Base-by-base conservation (phyloP, 768 basidiomycete genomes). In the Boletus edulis region DNA sequence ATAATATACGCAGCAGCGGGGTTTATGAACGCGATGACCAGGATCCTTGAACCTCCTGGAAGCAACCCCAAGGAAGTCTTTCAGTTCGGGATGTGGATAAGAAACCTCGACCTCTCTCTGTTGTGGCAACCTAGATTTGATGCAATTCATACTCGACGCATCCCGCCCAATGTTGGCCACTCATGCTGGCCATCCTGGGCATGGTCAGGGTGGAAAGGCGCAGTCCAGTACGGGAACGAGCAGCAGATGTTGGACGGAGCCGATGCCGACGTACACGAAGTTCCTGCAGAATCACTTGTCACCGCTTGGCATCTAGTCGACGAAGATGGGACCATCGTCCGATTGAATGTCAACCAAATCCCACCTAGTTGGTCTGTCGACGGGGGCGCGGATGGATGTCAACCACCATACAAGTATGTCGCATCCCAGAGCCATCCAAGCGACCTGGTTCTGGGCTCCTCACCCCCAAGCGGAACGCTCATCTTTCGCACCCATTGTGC, bases 141-240 rank as follows among this genome's bases (percentile, higher is more conserved):
- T 32, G 17, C 51, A 7, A 14, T 41, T 4, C 54, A 56, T 40
- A 32, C 47, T 4, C 54, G 61, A 7, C 66, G 65, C 3, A 42
- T 40, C 24, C n/a, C 8, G 3, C 31, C 38, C 14, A 14, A 46
- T 35, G 12, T 22, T 2, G 32, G 24, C 18, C 22, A 15, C 37
- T n/a, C 54, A 1, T 22, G 13, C 32, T 67, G 56, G 51, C 65
- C 63, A 6, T 66, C 66, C 15, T 67, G 65, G 65, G 63, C 66
- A 14, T 67, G 65, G 61, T 55, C 66, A 5, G 65, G 61, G 2
- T 67, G 65, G 66, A 59, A 44, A 24, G 66, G 66, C 38, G 64
- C 61, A 10, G 49, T 58, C 14, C 27, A 51, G 8, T 62, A 57
- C n/a, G 31, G 49, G 20, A 13, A 38, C 42, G 55, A 53, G 32